Base-by-base conservation (phyloP, 768 basidiomycete genomes). In the Naematelia aurantialba region DNA sequence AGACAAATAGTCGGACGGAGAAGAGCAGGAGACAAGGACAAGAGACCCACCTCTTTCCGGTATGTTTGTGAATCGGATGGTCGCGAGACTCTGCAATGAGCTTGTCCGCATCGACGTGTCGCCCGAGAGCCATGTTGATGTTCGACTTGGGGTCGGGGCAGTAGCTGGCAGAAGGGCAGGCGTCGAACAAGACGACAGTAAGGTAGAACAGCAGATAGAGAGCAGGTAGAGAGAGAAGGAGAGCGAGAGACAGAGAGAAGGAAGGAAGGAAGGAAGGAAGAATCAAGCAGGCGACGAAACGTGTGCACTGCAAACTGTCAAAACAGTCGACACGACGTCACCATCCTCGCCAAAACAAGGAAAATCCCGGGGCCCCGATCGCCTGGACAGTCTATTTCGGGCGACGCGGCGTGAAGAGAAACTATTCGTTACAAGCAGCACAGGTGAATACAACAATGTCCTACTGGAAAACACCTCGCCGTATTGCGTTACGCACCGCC, bases 61-160 rank as follows among this genome's bases (percentile, higher is more conserved):
- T 58, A 53, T 74, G 71, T 52, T 69, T 73, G 50, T 65, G 67
- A 25, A 70, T 62, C 4, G 65, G 73, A 52, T 77, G 76, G 51
- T 74, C 74, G n/a, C 55, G 39, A 2, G 72, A 59, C 42, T 83
- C 78, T 64, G 80, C 80, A 44, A 91, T 79, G 73, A 91, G 81
- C 51, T 79, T 78, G 56, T 87, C 86, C 1, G 88, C 77, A 75
- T 89, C 83, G 68, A 90, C 79, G 60, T 74, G 70, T 58, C 62
- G 55, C 44, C 57, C 58, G 14, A 74, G 50, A 50, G 72, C 59
- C 72, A 74, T 74, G n/a, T 39, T 70, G 63, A 11, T n/a, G 17
- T n/a, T n/a, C n/a, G n/a, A n/a, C n/a, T n/a, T n/a, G n/a, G n/a
- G 44, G n/a, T n/a, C n/a, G n/a, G n/a, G n/a, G n/a, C n/a, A n/a